Percentiles rank a stretch among this genome's conserved stretches.
These are phyloP conservation scores for Calonectria pseudoreteaudii DNA, from an alignment of 2,329 filamentous ascomycete genomes.

Conservation along the genomic window DNA sequence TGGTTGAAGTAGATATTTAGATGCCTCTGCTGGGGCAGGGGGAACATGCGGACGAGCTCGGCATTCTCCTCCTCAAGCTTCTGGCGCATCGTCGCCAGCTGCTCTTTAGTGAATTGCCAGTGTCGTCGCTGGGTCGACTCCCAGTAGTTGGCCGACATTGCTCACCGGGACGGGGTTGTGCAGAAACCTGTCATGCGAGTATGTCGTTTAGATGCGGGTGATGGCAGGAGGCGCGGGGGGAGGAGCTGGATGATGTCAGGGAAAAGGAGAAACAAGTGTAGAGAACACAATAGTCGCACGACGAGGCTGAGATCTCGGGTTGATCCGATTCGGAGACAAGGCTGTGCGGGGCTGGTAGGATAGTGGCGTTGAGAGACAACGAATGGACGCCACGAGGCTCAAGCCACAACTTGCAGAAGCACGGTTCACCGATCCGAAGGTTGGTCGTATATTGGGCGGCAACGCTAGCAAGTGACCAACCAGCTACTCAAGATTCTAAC, in stretches of 20 bases:
- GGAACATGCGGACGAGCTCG: conserved; percentile 80
- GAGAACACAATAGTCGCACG: conserved; percentile 5
- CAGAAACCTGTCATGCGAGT: conserved; percentile 19
- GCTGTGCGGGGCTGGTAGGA: conserved; percentile 25
- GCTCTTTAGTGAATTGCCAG: conserved; percentile 91
- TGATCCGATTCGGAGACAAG: conserved; percentile 21
- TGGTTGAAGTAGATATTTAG: conserved; percentile 93
- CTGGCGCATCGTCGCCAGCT: conserved; percentile 80
- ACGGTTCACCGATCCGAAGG: conserved; percentile 5
- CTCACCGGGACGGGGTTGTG: conserved; percentile 29
- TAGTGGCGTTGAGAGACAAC: not conserved
- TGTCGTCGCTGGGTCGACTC: conserved; percentile 89
- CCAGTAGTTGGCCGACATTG: conserved; percentile 97
- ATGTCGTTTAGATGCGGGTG: not conserved
- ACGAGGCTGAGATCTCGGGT: conserved; percentile 23
- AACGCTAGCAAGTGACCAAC: conserved; percentile 11
- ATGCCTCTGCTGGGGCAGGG: conserved; percentile 83
- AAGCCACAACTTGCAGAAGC: conserved; percentile 13
- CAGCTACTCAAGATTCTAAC: not conserved
- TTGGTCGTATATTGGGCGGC: conserved; percentile 6
- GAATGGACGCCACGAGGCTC: conserved; percentile 5
- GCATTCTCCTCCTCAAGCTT: conserved; percentile 83
- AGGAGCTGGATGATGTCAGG: not conserved
- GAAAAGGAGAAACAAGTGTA: not conserved
- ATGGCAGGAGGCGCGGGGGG: not conserved